phyloP scores from a whole-genome alignment of 2,329 filamentous ascomycete genomes.

The Stromatinia cepivora region DNA sequence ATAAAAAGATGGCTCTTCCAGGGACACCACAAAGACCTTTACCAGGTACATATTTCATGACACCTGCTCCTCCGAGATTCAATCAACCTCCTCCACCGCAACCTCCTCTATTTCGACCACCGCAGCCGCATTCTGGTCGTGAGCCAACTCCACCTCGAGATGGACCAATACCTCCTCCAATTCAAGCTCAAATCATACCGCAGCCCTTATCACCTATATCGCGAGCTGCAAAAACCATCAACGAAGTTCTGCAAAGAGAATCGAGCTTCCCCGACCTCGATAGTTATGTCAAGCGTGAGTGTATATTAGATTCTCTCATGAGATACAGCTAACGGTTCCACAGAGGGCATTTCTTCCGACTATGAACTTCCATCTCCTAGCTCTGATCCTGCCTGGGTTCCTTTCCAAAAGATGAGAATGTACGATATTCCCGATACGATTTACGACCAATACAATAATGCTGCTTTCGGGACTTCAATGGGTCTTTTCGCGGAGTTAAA shows the following conservation, averaged over 20 bases:
- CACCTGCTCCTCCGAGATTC: slow-evolving; percentile 61
- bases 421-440: slow-evolving; percentile 90
- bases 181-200: slow-evolving; percentile 26
- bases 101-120: slow-evolving; percentile 49
- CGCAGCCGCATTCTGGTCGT: slow-evolving; percentile 22
- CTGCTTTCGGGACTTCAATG: slow-evolving; percentile 88
- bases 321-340: slow-evolving; percentile 35
- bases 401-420: slow-evolving; percentile 83
- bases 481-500: slow-evolving; percentile 92
- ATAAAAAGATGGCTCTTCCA: slow-evolving; percentile 32
- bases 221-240: slow-evolving; percentile 81
- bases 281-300: slow-evolving; percentile 82
- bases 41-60: slow-evolving; percentile 75
- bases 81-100: slow-evolving; percentile 47
- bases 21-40: slow-evolving; percentile 68
- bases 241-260: slow-evolving; percentile 73
- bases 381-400: slow-evolving; percentile 71
- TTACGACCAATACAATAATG: slow-evolving; percentile 87
- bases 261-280: slow-evolving; percentile 86
- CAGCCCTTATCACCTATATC: slow-evolving; percentile 66
- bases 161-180: slow-evolving; percentile 21
- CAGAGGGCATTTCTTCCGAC: slow-evolving; percentile 87
- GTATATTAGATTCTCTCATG: neutral
- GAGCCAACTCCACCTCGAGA: slow-evolving; percentile 32
- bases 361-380: slow-evolving; percentile 71